Base-by-base conservation (phyloP, 2,329 filamentous ascomycete species). In the Colletotrichum sansevieriae region DNA sequence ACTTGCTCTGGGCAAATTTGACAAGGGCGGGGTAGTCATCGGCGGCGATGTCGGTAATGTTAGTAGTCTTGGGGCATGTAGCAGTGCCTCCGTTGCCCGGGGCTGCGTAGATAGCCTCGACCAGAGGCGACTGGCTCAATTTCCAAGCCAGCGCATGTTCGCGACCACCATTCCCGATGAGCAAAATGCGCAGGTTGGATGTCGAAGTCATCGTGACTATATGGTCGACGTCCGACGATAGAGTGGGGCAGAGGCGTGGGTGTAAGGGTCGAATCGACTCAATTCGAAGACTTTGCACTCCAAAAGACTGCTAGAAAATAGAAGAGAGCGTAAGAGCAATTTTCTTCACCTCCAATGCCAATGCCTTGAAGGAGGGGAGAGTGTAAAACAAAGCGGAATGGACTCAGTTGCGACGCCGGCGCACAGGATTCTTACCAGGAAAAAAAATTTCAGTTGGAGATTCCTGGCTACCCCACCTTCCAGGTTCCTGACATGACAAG, bases 91-190 rank as follows among this genome's bases (percentile, higher is more conserved):
- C 91, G 78, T 94, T 94, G 57, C 92, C 91, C 12, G 83, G 82
- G 20, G 79, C 78, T 15, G 79, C 81, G 55, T 78, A 78, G 70
- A 94, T 90, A 71, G 86, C 83, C 64, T 89, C 84, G 57, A 93
- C 89, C 7, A 81, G 82, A 8, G 85, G 81, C 2, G 90, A 92
- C 76, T 92, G 86, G 65, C 86, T 83, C 68, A 94, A 80, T 78
- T 92, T 93, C 91, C 91, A 94, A 39, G 91, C 91, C 60, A 94
- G 82, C 29, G 91, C 90, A 82, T 94, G 91, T 78, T 94, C 92
- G 71, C 92, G 87, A 61, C 90, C 92, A 70, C 92, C 92, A 73
- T 91, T 92, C 72, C 92, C 92, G 62, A 94, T 84, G 59, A 94
- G 84, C 65, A 94, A 87, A 60, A 94, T 68, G 35, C 70, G 68